Evolutionary conservation across 352 stramenopile species (phyloP).

Genomic region (Aphanomyces euteiches): DNA sequence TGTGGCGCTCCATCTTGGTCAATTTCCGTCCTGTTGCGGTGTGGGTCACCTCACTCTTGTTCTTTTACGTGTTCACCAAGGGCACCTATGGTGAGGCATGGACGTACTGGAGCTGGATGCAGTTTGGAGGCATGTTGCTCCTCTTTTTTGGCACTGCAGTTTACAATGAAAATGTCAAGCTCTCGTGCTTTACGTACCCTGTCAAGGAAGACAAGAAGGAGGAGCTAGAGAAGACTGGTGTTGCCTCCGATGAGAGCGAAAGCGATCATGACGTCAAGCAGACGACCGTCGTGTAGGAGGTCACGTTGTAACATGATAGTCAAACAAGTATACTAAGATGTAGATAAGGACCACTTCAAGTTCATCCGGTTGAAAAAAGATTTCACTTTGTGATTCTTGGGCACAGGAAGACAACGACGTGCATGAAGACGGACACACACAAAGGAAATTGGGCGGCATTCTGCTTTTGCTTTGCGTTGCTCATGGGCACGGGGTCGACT

Average conservation of each 20-base stretch:
- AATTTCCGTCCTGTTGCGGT: constrained; percentile 30
- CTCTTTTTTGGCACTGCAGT: constrained; percentile 82
- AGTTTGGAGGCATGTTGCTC: constrained; percentile 73
- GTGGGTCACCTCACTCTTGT: constrained; percentile 43
- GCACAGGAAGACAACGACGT: too few relatives aligned
- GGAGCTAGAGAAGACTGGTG: constrained; percentile 21
- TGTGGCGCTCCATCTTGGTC: constrained; percentile 81
- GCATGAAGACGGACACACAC: not conserved
- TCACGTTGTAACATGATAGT: not conserved
- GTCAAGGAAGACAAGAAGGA: not conserved
- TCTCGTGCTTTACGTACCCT: constrained; percentile 15
- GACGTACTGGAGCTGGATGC: constrained; percentile 68
- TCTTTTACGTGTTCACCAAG: constrained; percentile 72
- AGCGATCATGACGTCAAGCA: constrained; percentile 3
- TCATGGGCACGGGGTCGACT: constrained; percentile 31
- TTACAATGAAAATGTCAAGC: constrained; percentile 60
- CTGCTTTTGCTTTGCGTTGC: constrained; percentile 29
- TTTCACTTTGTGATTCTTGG: not conserved
- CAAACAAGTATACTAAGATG: constrained; percentile 6
- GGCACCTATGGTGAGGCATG: constrained; percentile 71
- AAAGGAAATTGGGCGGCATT: constrained; percentile 16
- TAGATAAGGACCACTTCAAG: constrained; percentile 26
- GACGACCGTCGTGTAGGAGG: constrained; percentile 7
- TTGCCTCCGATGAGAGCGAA: constrained; percentile 12
- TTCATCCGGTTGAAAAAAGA: constrained; percentile 10